Evolutionary conservation across 345 rosid species (phyloP).

Genomic region (Conringia planisiliqua): DNA sequence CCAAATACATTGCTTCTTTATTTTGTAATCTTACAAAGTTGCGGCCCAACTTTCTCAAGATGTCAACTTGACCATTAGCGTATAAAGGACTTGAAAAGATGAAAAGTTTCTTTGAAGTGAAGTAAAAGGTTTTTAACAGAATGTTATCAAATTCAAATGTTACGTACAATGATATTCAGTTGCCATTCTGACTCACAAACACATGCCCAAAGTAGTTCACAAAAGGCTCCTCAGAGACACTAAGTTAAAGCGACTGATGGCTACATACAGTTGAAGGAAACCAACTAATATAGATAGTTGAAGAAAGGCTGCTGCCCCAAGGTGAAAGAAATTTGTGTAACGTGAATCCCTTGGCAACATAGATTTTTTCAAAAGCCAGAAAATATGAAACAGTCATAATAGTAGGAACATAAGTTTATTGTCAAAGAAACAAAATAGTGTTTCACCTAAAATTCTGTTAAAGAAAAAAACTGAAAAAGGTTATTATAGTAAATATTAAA

Average conservation of each 20-base stretch:
- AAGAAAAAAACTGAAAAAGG: no score
- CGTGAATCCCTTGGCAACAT: no score
- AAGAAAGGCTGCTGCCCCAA: no score
- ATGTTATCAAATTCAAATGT: constrained; percentile 22
- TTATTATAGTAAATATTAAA: no score
- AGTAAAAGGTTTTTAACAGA: constrained; percentile 3
- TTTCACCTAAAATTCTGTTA: no score
- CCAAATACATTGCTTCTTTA: background rate
- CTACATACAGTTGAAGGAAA: constrained; percentile 31
- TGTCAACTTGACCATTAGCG: background rate
- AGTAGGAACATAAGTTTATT: no score
- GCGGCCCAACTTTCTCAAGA: background rate
- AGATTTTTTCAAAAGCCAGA: no score
- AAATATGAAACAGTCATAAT: no score
- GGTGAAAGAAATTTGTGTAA: no score
- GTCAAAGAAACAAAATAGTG: no score
- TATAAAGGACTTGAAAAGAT: background rate
- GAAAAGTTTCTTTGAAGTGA: background rate
- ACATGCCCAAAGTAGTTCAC: constrained; percentile 22
- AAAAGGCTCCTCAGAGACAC: constrained; percentile 4
- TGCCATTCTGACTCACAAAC: constrained; percentile 25
- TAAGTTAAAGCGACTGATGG: constrained; percentile 21
- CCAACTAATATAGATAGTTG: constrained; percentile 16
- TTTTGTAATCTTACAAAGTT: background rate
- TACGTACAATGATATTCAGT: constrained; percentile 17